These are phyloP conservation scores for Cynanchum wilfordii DNA, from an alignment of 257 asterid species.

Conservation along the genomic window DNA sequence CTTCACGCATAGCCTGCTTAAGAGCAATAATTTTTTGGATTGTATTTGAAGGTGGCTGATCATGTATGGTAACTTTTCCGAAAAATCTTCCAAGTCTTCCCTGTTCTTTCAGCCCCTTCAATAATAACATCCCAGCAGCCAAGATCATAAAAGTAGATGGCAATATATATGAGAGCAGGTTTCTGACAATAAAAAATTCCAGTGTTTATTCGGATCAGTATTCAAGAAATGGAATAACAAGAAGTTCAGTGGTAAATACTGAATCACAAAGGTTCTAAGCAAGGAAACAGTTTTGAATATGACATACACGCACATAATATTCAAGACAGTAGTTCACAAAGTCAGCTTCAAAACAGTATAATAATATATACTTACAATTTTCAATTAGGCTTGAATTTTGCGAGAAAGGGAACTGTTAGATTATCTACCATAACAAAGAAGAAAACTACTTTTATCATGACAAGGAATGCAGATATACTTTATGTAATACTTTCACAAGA, in stretches of 20 bases:
- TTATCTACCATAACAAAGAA: neutral
- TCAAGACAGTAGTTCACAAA: neutral
- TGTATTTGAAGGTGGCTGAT: slow-evolving; percentile 94
- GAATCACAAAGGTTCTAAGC: neutral
- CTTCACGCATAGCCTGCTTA: slow-evolving; percentile 88
- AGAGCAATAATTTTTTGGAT: slow-evolving; percentile 85
- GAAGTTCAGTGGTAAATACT: neutral
- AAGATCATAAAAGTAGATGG: slow-evolving; percentile 72
- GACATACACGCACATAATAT: neutral
- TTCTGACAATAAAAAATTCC: slow-evolving; percentile 41
- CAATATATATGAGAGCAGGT: slow-evolving; percentile 63
- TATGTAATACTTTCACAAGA: neutral
- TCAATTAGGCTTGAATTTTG: neutral
- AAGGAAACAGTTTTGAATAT: neutral
- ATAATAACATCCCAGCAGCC: slow-evolving; percentile 65
- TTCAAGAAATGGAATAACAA: neutral
- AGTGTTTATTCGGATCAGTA: slow-evolving; percentile 6
- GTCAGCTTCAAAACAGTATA: neutral
- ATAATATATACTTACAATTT: neutral
- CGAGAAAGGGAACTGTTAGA: neutral
- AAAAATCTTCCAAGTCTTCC: slow-evolving; percentile 94
- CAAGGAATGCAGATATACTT: neutral
- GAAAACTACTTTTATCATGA: neutral
- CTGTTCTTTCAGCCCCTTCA: slow-evolving; percentile 94
- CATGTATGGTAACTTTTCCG: slow-evolving; percentile 80